A percentile compares a stretch with the other conserved stretches of the same genome.
phyloP scores from a whole-genome alignment of 331 rosid species.

The Arachis monticola region DNA sequence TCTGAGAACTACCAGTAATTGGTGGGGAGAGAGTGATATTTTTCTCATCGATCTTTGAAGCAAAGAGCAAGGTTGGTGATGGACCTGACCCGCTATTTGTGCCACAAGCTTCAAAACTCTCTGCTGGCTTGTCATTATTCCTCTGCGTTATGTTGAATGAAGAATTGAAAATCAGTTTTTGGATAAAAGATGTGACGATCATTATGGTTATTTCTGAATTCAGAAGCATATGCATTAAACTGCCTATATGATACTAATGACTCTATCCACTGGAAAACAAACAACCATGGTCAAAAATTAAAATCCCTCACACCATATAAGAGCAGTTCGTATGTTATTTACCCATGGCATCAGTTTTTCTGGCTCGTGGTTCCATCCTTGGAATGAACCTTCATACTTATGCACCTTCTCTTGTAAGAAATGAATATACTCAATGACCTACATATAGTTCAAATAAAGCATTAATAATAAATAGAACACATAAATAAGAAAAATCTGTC shows the following conservation, averaged over 20 bases:
- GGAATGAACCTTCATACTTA: slow-evolving; percentile 77
- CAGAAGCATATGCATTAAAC: slow-evolving; percentile 11
- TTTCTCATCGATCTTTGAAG: slow-evolving; percentile 68
- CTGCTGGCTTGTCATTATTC: slow-evolving; percentile 63
- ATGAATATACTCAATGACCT: slow-evolving; percentile 94
- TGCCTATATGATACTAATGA: slow-evolving; percentile 12
- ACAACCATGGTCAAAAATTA: slow-evolving; percentile 2
- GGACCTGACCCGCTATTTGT: slow-evolving; percentile 57
- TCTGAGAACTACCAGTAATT: slow-evolving; percentile 52
- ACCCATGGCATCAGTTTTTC: slow-evolving; percentile 82
- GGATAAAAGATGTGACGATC: background rate
- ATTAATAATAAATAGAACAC: slow-evolving; percentile 26
- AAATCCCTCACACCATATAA: slow-evolving; percentile 27
- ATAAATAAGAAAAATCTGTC: slow-evolving; percentile 5
- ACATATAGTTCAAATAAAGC: slow-evolving; percentile 31
- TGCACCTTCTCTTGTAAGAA: slow-evolving; percentile 89
- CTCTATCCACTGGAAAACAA: slow-evolving; percentile 11
- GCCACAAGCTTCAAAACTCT: slow-evolving; percentile 58
- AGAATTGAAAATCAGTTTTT: slow-evolving; percentile 33
- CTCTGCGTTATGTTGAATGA: slow-evolving; percentile 54
- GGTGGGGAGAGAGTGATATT: slow-evolving; percentile 52
- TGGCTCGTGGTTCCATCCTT: slow-evolving; percentile 79
- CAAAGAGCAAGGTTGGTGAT: slow-evolving; percentile 64
- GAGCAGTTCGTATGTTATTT: slow-evolving; percentile 36
- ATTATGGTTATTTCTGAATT: slow-evolving; percentile 26